Evolutionary conservation across 805 yeast species (phyloP).

Genomic region (Saccharomycopsis capsularis): DNA sequence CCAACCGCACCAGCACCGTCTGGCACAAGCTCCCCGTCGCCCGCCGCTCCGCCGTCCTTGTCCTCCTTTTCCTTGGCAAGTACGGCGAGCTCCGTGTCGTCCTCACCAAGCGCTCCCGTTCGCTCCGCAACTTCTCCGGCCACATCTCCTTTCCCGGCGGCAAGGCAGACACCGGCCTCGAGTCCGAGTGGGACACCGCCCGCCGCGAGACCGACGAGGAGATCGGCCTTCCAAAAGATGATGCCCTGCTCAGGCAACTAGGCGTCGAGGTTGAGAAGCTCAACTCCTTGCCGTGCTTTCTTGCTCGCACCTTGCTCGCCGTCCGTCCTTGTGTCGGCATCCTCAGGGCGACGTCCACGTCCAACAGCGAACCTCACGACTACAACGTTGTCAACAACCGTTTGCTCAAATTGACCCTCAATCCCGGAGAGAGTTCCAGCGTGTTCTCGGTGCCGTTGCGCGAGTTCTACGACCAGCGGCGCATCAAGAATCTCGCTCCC

Average conservation of each 20-base stretch:
- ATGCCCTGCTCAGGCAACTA: conserved; percentile 37
- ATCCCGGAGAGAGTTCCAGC: conserved; percentile 72
- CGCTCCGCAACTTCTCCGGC: conserved; percentile 71
- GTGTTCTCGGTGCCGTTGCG: conserved; percentile 63
- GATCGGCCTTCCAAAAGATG: conserved; percentile 58
- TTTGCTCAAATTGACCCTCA: conserved; percentile 38
- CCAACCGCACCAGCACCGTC: conserved; percentile 31
- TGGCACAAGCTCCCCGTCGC: conserved; percentile 62
- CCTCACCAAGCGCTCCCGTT: conserved; percentile 68
- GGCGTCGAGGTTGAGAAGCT: conserved; percentile 58
- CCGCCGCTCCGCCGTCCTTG: conserved; percentile 74
- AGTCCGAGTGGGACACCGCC: conserved; percentile 65
- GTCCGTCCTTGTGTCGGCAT: conserved; percentile 78
- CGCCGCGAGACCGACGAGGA: conserved; percentile 85
- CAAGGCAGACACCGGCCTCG: conserved; percentile 64
- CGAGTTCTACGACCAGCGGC: conserved; percentile 41
- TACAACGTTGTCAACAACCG: conserved; percentile 20
- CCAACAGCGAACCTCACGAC: background rate
- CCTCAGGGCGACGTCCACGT: conserved; percentile 32
- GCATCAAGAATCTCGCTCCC: conserved; percentile 16
- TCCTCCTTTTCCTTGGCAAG: conserved; percentile 65
- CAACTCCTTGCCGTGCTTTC: conserved; percentile 64
- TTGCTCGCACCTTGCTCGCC: conserved; percentile 74
- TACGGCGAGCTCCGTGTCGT: conserved; percentile 71
- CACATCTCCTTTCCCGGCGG: conserved; percentile 95